A percentile compares a stretch with the other conserved stretches of the same genome.
phyloP scores from a whole-genome alignment of 1,139 yeast genomes.

The Sugiyamaella neomexicana region DNA sequence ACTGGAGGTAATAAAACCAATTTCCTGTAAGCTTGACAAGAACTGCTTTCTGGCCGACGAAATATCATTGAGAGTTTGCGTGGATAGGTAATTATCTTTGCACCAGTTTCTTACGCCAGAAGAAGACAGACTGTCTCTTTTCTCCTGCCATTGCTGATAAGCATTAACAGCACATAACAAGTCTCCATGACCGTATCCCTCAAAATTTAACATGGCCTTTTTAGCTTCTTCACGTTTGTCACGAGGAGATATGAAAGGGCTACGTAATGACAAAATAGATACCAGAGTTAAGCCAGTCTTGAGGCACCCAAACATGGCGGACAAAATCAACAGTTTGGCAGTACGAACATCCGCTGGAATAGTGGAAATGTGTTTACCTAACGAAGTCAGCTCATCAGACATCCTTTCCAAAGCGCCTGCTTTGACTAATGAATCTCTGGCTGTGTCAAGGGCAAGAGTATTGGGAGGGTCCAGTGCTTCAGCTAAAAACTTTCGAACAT shows the following conservation, averaged over 20 bases:
- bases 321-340: slow-evolving; percentile 76
- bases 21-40: slow-evolving; percentile 63
- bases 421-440: slow-evolving; percentile 60
- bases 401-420: slow-evolving; percentile 63
- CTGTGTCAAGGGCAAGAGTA: slow-evolving; percentile 56
- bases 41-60: slow-evolving; percentile 69
- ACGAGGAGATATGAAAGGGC: slow-evolving; percentile 63
- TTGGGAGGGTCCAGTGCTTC: slow-evolving; percentile 85
- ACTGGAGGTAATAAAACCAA: slow-evolving; percentile 63
- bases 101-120: slow-evolving; percentile 51
- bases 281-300: slow-evolving; percentile 74
- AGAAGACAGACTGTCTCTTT: slow-evolving; percentile 22
- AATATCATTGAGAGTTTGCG: slow-evolving; percentile 66
- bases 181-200: slow-evolving; percentile 61
- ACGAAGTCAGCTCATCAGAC: slow-evolving; percentile 60
- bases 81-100: slow-evolving; percentile 62
- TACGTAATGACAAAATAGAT: slow-evolving; percentile 68
- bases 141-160: slow-evolving; percentile 50
- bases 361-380: slow-evolving; percentile 79
- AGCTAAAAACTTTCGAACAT: slow-evolving; percentile 66
- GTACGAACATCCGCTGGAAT: slow-evolving; percentile 84
- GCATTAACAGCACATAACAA: slow-evolving; percentile 63
- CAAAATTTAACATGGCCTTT: slow-evolving; percentile 47
- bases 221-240: slow-evolving; percentile 69
- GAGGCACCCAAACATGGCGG: slow-evolving; percentile 82